These are phyloP conservation scores for Mycocalia duriaeana DNA, from an alignment of 1,284 basidiomycete genomes.

Conservation along the genomic window DNA sequence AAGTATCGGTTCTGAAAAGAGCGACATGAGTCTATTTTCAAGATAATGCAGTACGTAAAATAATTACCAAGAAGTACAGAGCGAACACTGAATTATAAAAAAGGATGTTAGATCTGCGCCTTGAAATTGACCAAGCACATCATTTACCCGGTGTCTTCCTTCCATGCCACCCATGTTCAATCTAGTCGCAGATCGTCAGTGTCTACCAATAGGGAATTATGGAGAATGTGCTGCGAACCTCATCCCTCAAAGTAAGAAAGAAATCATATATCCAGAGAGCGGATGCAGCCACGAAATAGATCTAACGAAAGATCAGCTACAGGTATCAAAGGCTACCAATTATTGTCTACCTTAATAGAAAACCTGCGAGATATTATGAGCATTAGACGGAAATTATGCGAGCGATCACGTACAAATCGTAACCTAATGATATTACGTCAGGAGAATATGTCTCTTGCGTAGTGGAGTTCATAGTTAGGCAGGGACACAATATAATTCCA, in stretches of 20 bases:
- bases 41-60: too few species aligned
- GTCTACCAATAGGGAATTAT: neutral
- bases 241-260: neutral
- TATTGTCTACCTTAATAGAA: neutral
- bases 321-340: neutral
- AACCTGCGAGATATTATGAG: neutral
- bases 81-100: too few species aligned
- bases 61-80: neutral
- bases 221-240: neutral
- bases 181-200: neutral
- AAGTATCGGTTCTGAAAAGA: neutral
- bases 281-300: neutral
- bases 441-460: neutral
- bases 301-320: too few species aligned
- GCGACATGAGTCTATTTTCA: too few species aligned
- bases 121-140: neutral
- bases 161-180: neutral
- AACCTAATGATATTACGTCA: neutral
- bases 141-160: neutral
- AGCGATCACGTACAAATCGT: neutral
- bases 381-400: neutral
- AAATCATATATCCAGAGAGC: neutral
- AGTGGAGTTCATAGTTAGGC: neutral
- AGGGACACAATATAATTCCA: too few species aligned
- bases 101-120: too few species aligned